Evolutionary conservation across 805 yeast genomes (phyloP).

Genomic region (Blastobotrys chiropterorum): DNA sequence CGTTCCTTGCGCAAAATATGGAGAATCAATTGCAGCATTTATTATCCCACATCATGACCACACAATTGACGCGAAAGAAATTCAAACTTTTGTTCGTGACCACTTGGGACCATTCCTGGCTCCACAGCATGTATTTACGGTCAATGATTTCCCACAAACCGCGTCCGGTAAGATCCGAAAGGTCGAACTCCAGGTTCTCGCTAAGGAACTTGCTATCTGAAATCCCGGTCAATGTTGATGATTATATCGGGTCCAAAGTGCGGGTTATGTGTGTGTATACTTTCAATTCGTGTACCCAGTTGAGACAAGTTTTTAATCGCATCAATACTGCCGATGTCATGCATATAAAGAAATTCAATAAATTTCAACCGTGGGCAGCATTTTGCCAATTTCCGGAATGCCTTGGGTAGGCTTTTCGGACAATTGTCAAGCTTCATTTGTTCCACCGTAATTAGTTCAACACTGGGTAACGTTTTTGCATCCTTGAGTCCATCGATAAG

Average conservation of each 20-base stretch:
- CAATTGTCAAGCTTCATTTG: not conserved
- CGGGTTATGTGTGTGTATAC: not conserved
- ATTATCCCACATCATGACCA: conserved; percentile 16
- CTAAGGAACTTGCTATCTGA: not conserved
- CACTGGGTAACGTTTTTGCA: not conserved
- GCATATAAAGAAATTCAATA: not conserved
- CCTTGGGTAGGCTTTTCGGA: not conserved
- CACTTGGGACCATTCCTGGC: conserved; percentile 27
- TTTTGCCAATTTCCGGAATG: not conserved
- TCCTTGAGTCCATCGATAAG: not conserved
- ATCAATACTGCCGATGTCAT: not conserved
- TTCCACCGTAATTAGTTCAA: not conserved
- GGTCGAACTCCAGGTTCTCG: conserved; percentile 20
- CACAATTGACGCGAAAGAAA: conserved; percentile 13
- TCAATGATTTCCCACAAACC: conserved; percentile 28
- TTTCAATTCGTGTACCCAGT: not conserved
- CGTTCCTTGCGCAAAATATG: conserved; percentile 26
- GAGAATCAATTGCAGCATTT: conserved; percentile 27
- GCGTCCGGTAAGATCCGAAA: conserved; percentile 29
- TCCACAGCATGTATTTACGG: conserved; percentile 24
- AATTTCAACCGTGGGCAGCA: not conserved
- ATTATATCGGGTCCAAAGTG: not conserved
- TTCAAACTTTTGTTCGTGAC: conserved; percentile 19
- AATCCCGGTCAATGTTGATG: not conserved
- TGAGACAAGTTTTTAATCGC: not conserved